Evolutionary conservation across 1,139 yeast species (phyloP), one percentile per base, ranked within the genome.

Genomic region (Pichia sp.): DNA sequence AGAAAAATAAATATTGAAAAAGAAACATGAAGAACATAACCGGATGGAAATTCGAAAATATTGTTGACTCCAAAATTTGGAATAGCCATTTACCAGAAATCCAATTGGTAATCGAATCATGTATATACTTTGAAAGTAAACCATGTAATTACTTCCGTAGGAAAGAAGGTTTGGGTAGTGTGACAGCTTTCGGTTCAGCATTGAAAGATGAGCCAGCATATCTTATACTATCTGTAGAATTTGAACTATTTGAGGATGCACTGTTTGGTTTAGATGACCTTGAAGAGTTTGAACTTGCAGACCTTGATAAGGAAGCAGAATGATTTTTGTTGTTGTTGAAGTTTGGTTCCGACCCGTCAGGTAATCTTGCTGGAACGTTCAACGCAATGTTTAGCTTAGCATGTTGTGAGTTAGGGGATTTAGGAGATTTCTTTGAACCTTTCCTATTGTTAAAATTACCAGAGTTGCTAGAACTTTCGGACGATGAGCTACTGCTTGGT

Each of bases 131-230:
- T 34, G 18, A 13, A 34, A 13, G 18, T 34, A 8, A 34, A 36
- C 25, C 23, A 31, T 9, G 18, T 36, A 39, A 55, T 56, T 58
- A 63, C 56, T 71, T 60, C 42, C 57, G 49, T 42, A 66, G 46
- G 61, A 79, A 79, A 3, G 80, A 72, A 7, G 84, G 84, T 58
- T 78, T 79, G 30, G 83, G 83, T 56, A 79, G 71, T 39, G 78
- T 75, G 57, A 78, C 67, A 3, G 83, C 83, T 42, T 79, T 79
- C 0, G 84, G 84, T 19, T 82, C 77, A 22, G 80, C 75, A 64
- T 76, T 80, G 62, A 79, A 79, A 41, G 83, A 76, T 41, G 83
- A 75, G 18, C 84, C 84, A 49, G 84, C 84, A 64, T 78, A 79
- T 42, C 65, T 64, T 26, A 40, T n/a, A 44, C 30, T 34, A 12